phyloP scores from a whole-genome alignment of 768 basidiomycete species.

The Stropharia rugosoannulata region DNA sequence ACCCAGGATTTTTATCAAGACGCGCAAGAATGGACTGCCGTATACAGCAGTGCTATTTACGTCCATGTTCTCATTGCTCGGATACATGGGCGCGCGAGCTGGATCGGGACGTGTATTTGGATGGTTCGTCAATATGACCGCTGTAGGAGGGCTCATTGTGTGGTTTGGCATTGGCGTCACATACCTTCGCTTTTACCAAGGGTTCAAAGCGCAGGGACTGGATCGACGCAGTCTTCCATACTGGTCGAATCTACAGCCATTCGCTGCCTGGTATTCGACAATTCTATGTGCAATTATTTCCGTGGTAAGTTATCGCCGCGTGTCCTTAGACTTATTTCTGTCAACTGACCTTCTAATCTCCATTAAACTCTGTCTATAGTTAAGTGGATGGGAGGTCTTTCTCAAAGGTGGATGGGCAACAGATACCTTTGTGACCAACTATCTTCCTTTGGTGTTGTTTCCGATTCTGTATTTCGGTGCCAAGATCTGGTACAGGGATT shows the following conservation, averaged over 20 bases:
- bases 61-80: conserved; percentile 62
- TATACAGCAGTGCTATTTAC: conserved; percentile 71
- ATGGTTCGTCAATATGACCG: conserved; percentile 81
- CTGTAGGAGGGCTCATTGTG: conserved; percentile 66
- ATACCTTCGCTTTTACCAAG: conserved; percentile 84
- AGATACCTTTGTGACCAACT: conserved; percentile 81
- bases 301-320: conserved; percentile 46
- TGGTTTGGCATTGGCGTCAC: conserved; percentile 81
- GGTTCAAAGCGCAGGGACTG: conserved; percentile 77
- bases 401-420: conserved; percentile 43
- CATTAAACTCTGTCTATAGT: conserved; percentile 22
- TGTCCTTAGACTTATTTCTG: not conserved
- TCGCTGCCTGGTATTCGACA: conserved; percentile 62
- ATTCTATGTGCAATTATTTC: conserved; percentile 48
- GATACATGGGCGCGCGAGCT: conserved; percentile 74
- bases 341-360: not conserved
- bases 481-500: conserved; percentile 51
- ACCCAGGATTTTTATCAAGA: conserved; percentile 72
- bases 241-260: conserved; percentile 66
- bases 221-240: conserved; percentile 74
- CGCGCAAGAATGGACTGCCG: conserved; percentile 74
- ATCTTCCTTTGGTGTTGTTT: conserved; percentile 69
- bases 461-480: conserved; percentile 69
- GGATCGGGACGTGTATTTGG: conserved; percentile 74
- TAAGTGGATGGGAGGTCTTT: conserved; percentile 45